Conservation (phyloP, 2,329 filamentous ascomycete species). For the Sporothrix curviconia region DNA sequence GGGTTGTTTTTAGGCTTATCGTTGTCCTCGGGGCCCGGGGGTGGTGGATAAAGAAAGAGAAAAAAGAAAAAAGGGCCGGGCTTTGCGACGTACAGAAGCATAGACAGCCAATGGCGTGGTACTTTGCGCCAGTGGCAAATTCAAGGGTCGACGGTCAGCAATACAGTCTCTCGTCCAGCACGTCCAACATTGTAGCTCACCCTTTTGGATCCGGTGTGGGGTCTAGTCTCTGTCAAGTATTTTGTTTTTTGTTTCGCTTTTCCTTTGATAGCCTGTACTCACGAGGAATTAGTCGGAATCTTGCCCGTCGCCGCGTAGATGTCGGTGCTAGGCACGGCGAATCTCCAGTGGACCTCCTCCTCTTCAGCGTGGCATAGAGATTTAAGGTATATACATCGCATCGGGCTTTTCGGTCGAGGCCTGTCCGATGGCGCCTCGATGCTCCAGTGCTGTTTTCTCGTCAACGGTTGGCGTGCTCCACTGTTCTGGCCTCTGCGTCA, state of each 20-base stretch:
- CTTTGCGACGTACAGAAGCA: slow-evolving; percentile 19
- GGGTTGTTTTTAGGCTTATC: too few relatives aligned
- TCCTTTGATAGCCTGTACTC: background rate
- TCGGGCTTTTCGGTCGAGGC: slow-evolving; percentile 2
- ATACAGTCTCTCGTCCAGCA: too few relatives aligned
- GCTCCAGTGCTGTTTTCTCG: background rate
- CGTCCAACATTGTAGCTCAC: too few relatives aligned
- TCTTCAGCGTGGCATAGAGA: background rate
- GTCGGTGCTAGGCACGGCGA: slow-evolving; percentile 15
- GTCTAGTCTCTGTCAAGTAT: background rate
- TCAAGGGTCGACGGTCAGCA: too few relatives aligned
- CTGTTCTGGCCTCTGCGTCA: background rate
- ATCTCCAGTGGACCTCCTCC: slow-evolving; percentile 5
- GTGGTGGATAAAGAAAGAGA: too few relatives aligned
- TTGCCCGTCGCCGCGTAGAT: slow-evolving; percentile 14
- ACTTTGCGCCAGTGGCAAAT: slow-evolving; percentile 29
- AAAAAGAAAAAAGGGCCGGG: too few relatives aligned
- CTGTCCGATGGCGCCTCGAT: background rate
- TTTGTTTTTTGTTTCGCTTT: background rate
- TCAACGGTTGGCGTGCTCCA: background rate
- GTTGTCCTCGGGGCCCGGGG: too few relatives aligned
- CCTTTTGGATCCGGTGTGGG: slow-evolving; percentile 18
- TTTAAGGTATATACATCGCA: too few relatives aligned
- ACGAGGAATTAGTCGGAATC: slow-evolving; percentile 17
- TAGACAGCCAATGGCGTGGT: slow-evolving; percentile 24